A percentile compares a stretch with the other conserved stretches of the same genome.
These are phyloP conservation scores for Vitis labrusca DNA, from an alignment of 164 flowering plant genomes.

Conservation along the genomic window DNA sequence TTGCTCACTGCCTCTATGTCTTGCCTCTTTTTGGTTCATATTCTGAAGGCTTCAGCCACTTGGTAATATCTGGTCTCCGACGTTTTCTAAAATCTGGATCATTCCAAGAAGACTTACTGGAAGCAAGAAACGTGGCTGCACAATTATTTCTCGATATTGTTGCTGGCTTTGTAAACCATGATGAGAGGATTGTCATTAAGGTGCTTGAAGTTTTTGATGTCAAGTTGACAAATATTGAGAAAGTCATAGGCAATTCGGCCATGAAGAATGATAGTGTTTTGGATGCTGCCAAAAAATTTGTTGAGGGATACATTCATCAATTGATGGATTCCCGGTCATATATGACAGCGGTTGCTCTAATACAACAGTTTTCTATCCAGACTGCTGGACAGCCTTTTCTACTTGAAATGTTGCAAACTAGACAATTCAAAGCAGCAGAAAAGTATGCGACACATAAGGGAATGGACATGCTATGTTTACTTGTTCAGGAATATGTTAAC, in stretches of 20 bases:
- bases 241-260: slow-evolving; percentile 34
- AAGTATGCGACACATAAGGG: slow-evolving; percentile 97
- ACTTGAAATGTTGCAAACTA: slow-evolving; percentile 49
- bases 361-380: slow-evolving; percentile 73
- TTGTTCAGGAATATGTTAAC: slow-evolving; percentile 62
- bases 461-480: slow-evolving; percentile 63
- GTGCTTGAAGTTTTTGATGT: slow-evolving; percentile 66
- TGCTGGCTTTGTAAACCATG: slow-evolving; percentile 47
- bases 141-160: slow-evolving; percentile 52
- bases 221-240: slow-evolving; percentile 45
- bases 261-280: slow-evolving; percentile 22
- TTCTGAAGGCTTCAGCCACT: slow-evolving; percentile 85
- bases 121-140: slow-evolving; percentile 61
- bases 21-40: slow-evolving; percentile 61
- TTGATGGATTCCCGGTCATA: slow-evolving; percentile 69
- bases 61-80: slow-evolving; percentile 68
- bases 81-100: slow-evolving; percentile 47
- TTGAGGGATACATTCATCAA: slow-evolving; percentile 53
- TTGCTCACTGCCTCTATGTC: slow-evolving; percentile 64
- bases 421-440: slow-evolving; percentile 78
- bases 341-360: slow-evolving; percentile 59
- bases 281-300: slow-evolving; percentile 40
- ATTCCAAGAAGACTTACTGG: slow-evolving; percentile 30
- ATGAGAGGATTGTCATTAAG: slow-evolving; percentile 60
- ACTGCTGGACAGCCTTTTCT: slow-evolving; percentile 68